Conservation (phyloP, 495 filamentous ascomycete species). For the Trypethelium eluteriae region DNA sequence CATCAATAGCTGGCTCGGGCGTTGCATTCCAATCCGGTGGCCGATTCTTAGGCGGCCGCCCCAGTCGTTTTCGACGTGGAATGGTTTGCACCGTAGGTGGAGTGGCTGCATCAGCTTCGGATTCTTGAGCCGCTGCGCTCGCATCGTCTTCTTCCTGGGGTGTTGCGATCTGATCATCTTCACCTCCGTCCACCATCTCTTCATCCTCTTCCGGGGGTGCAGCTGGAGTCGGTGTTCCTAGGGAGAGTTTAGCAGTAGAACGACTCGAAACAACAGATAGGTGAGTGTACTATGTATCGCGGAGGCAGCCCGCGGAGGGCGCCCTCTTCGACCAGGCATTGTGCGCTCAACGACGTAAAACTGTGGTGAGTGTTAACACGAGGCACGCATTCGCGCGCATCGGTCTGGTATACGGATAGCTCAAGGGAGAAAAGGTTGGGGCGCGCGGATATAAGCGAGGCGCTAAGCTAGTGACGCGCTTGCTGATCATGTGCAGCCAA, state of each 20-base stretch:
- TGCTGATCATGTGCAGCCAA: neutral
- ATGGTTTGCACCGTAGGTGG: constrained; percentile 47
- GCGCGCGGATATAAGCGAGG: constrained; percentile 4
- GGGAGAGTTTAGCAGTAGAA: neutral
- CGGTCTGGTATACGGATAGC: neutral
- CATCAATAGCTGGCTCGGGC: constrained; percentile 46
- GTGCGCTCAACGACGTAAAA: neutral
- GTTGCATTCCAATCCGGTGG: constrained; percentile 65
- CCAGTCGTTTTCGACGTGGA: constrained; percentile 70
- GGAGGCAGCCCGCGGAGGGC: constrained; percentile 1
- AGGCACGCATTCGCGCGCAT: constrained; percentile 6
- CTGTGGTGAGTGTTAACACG: neutral
- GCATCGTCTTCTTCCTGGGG: constrained; percentile 30
- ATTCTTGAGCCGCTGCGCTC: constrained; percentile 28
- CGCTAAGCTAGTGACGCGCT: neutral
- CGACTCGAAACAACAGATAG: neutral
- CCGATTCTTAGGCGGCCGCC: constrained; percentile 76
- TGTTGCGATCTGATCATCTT: constrained; percentile 26
- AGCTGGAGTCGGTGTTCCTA: constrained; percentile 9
- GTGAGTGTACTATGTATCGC: neutral
- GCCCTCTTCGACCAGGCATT: constrained; percentile 9
- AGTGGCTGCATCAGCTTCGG: constrained; percentile 25
- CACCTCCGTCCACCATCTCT: constrained; percentile 28
- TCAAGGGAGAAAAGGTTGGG: constrained; percentile 1
- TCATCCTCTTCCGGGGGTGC: constrained; percentile 22